Evolutionary conservation across 805 yeast genomes (phyloP).

Genomic region (Lachancea cidri): DNA sequence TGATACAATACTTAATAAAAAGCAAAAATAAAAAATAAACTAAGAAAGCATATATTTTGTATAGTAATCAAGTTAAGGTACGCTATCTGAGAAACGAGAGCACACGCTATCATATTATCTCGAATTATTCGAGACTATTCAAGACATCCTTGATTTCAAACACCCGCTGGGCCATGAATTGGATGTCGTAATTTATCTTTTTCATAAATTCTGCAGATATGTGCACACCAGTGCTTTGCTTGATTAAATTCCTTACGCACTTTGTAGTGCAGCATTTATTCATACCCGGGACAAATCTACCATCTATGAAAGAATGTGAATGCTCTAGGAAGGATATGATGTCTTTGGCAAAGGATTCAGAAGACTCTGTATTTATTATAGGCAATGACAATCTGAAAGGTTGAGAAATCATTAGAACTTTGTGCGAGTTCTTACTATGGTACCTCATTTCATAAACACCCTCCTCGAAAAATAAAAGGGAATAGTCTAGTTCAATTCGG

Average conservation of each 20-base stretch:
- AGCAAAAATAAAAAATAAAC: constrained; percentile 2
- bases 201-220: constrained; percentile 32
- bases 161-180: constrained; percentile 23
- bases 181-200: constrained; percentile 28
- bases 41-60: neutral
- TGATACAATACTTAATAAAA: constrained; percentile 18
- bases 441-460: constrained; percentile 74
- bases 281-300: constrained; percentile 16
- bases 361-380: constrained; percentile 30
- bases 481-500: constrained; percentile 42
- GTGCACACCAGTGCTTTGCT: constrained; percentile 34
- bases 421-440: constrained; percentile 62
- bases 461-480: constrained; percentile 53
- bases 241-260: constrained; percentile 28
- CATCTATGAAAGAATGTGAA: constrained; percentile 23
- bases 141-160: constrained; percentile 27
- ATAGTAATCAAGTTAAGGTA: neutral
- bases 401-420: constrained; percentile 57
- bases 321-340: constrained; percentile 18
- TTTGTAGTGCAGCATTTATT: constrained; percentile 23
- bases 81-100: constrained; percentile 1
- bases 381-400: constrained; percentile 58
- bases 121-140: constrained; percentile 19
- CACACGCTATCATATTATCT: no score
- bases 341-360: constrained; percentile 17